Evolutionary conservation across 1,284 basidiomycete species (phyloP), one percentile per base, ranked within the genome.

Genomic region (Flammula alnicola): DNA sequence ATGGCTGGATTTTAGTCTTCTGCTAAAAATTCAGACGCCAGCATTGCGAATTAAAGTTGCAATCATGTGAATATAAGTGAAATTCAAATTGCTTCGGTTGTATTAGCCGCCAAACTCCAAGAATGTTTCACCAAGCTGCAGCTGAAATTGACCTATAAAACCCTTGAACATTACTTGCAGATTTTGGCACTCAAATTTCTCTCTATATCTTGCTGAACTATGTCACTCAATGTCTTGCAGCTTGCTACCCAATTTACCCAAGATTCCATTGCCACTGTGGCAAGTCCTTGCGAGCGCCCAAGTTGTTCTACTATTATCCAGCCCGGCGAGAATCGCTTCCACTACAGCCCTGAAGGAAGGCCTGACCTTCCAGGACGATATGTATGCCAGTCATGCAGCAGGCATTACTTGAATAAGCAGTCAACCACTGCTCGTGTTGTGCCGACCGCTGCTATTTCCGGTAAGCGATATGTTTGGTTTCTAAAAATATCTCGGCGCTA

Each of bases 211-310:
- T 9, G 17, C 17, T 33, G 5, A 10, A 14, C 17, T 16, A 9
- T 14, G n/a, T 19, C 35, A 8, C n/a, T 32, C 9, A 17, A 16
- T 8, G 27, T 23, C 29, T 10, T 44, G 2, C 33, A 50, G 1
- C 37, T 50, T 19, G 23, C 17, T 12, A 30, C 43, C 6, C 22
- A 51, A 36, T 47, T 47, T n/a, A 51, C 49, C 32, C 23, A 47
- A 11, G 31, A 51, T 23, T 16, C 12, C 12, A 26, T 36, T 14
- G 49, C 49, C 1, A 42, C 44, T 2, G 2, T 3, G 12, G 10
- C 38, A n/a, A 23, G 6, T 43, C 3, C 16, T 2, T 51, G 49
- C 20, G 30, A 47, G 3, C 38, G 49, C 2, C 11, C 17, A 9
- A 33, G 22, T 20, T 47, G 51, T 27, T 3, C n/a, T 1, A 5